Conservation (phyloP, 805 yeast species). For the Starmerella riodocensis region DNA sequence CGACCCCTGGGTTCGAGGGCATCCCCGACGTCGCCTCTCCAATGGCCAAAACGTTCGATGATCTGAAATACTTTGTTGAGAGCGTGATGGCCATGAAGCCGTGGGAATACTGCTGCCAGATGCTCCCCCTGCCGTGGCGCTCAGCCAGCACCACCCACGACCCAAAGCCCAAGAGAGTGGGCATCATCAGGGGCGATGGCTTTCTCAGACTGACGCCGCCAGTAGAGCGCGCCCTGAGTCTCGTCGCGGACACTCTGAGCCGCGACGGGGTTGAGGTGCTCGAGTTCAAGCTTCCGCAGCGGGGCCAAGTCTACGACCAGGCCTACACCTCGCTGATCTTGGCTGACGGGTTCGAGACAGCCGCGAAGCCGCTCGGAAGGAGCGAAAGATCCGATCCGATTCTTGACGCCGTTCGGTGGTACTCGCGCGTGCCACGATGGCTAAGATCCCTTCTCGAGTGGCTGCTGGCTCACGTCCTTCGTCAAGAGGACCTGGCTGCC, state of each 20-base stretch:
- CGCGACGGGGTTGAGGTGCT: conserved; percentile 36
- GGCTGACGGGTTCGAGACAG: conserved; percentile 28
- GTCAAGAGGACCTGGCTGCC: conserved; percentile 29
- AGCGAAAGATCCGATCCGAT: conserved; percentile 29
- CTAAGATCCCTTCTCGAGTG: conserved; percentile 28
- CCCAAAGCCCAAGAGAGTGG: conserved; percentile 30
- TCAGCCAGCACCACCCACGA: conserved; percentile 18
- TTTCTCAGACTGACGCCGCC: conserved; percentile 40
- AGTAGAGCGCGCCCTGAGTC: conserved; percentile 31
- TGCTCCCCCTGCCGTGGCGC: conserved; percentile 42
- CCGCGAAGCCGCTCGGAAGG: conserved; percentile 21
- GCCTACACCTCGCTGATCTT: conserved; percentile 30
- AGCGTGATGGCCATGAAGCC: conserved; percentile 24
- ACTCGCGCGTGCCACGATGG: conserved; percentile 27
- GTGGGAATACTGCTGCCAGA: conserved; percentile 33
- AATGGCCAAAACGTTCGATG: conserved; percentile 39
- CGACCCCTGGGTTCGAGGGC: conserved; percentile 38
- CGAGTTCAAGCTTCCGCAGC: conserved; percentile 37
- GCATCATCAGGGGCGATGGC: conserved; percentile 37
- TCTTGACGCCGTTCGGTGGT: conserved; percentile 24
- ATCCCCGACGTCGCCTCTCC: conserved; percentile 28
- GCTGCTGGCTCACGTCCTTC: conserved; percentile 24
- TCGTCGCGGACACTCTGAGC: conserved; percentile 29
- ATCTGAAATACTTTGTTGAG: conserved; percentile 38
- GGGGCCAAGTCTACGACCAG: conserved; percentile 45